Percentiles rank a stretch among this genome's conserved stretches.
phyloP scores from a whole-genome alignment of 495 filamentous ascomycete genomes.

The Collariella sp. region DNA sequence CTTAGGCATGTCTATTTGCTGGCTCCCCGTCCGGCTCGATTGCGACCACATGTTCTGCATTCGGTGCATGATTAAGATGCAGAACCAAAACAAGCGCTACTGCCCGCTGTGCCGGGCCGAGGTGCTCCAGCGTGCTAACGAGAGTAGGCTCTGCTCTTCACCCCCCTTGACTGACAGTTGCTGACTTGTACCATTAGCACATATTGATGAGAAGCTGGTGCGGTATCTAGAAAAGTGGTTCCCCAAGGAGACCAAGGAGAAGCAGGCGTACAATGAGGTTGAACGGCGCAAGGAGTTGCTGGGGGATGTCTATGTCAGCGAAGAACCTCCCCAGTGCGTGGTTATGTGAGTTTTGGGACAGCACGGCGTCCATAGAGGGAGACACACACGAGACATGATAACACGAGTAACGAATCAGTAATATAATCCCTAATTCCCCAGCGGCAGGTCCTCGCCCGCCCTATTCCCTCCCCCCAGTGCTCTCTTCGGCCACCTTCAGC shows the following conservation, averaged over 20 bases:
- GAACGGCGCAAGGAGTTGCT: constrained; percentile 47
- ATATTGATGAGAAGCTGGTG: constrained; percentile 52
- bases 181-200: constrained; percentile 28
- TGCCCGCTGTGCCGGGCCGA: constrained; percentile 63
- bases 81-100: constrained; percentile 45
- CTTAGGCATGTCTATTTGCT: constrained; percentile 46
- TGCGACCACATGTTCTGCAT: constrained; percentile 67
- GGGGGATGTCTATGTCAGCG: constrained; percentile 37
- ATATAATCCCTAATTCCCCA: constrained; percentile 2
- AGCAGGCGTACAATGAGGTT: constrained; percentile 49
- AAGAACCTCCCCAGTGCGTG: constrained; percentile 38
- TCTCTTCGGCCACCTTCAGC: constrained; percentile 38
- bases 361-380: neutral
- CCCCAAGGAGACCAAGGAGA: constrained; percentile 57
- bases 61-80: constrained; percentile 61
- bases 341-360: constrained; percentile 21
- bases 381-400: neutral
- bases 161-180: too few species aligned
- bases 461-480: neutral
- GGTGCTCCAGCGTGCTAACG: constrained; percentile 51
- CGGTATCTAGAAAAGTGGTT: constrained; percentile 45
- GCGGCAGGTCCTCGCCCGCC: neutral
- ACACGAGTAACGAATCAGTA: neutral
- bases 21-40: constrained; percentile 55
- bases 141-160: constrained; percentile 24